phyloP scores from a whole-genome alignment of 257 asterid species.

The Echium plantagineum region DNA sequence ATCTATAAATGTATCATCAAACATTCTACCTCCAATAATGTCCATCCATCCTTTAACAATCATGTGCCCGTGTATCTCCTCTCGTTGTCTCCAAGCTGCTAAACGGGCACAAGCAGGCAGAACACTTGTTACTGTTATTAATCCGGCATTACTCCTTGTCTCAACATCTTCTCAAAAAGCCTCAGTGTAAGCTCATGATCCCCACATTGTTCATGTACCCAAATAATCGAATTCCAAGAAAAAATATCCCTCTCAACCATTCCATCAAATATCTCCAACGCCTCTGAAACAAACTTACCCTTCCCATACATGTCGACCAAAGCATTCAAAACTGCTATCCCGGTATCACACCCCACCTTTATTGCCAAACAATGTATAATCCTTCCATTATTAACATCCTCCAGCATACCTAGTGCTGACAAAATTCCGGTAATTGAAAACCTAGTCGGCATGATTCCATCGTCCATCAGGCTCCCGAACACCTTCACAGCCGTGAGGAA shows the following conservation, averaged over 20 bases:
- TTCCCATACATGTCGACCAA: slow-evolving; percentile 86
- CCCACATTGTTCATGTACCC: slow-evolving; percentile 65
- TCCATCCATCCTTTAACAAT: slow-evolving; percentile 30
- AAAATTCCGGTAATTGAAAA: slow-evolving; percentile 57
- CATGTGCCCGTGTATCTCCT: slow-evolving; percentile 62
- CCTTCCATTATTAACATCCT: slow-evolving; percentile 41
- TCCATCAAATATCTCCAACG: slow-evolving; percentile 33
- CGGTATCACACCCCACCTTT: slow-evolving; percentile 38
- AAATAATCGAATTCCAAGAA: slow-evolving; percentile 75
- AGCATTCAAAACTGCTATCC: slow-evolving; percentile 49
- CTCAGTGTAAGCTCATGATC: slow-evolving; percentile 53
- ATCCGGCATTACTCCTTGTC: slow-evolving; percentile 48
- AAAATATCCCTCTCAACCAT: slow-evolving; percentile 60
- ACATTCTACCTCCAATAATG: slow-evolving; percentile 8
- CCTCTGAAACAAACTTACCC: slow-evolving; percentile 43
- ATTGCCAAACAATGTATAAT: slow-evolving; percentile 42
- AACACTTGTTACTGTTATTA: slow-evolving; percentile 54
- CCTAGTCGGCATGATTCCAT: slow-evolving; percentile 35
- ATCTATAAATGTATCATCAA: slow-evolving; percentile 21
- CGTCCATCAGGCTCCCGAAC: slow-evolving; percentile 47
- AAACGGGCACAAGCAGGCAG: slow-evolving; percentile 68
- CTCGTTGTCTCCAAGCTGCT: slow-evolving; percentile 61
- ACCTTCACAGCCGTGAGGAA: slow-evolving; percentile 29
- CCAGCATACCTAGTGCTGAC: slow-evolving; percentile 57
- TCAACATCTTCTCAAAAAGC: slow-evolving; percentile 46